Evolutionary conservation across 805 yeast genomes (phyloP), one percentile per base, ranked within the genome.

Genomic region (Pichia exigua): DNA sequence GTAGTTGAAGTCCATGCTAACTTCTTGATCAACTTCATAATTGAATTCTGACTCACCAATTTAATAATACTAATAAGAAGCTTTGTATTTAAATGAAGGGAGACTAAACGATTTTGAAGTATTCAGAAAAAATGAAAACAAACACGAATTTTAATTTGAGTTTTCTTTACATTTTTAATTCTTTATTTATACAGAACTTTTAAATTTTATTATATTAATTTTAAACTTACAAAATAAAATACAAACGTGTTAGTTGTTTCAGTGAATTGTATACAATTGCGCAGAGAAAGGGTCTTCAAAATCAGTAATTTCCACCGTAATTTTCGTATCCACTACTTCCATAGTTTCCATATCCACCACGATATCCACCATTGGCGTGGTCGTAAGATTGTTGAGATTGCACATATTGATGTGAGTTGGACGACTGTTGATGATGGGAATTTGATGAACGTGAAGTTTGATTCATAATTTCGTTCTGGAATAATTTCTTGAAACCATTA

Each of bases 401-500:
- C 51, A 51, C 45, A 50, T 52, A 47, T 51, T 55, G 46, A 24
- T 21, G 26, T 9, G 51, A 24, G 12, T 32, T n/a, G n/a, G 51
- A 39, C 1, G 42, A n/a, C 15, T 42, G 17, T 17, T n/a, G 39
- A 18, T 44, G 38, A 38, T 42, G 35, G 15, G 30, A 17, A 18
- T 38, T n/a, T 2, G 44, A 35, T 4, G 46, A 26, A 20, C 20
- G 18, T 26, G 49, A 30, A 30, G 21, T 35, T 24, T 59, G 51
- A 48, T 52, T 59, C 51, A 55, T 54, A 57, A 64, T 45, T 55
- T 65, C 67, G 54, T 61, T 65, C 52, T 60, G 68, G 22, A 62
- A 55, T 50, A 64, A 54, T 41, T 58, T 85, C 74, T 94, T 94
- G 82, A 94, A 94, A 18, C 99, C 99, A 63, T 94, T 94, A 72